Conservation (phyloP, 768 basidiomycete genomes). For the Tylopilus balloui region DNA sequence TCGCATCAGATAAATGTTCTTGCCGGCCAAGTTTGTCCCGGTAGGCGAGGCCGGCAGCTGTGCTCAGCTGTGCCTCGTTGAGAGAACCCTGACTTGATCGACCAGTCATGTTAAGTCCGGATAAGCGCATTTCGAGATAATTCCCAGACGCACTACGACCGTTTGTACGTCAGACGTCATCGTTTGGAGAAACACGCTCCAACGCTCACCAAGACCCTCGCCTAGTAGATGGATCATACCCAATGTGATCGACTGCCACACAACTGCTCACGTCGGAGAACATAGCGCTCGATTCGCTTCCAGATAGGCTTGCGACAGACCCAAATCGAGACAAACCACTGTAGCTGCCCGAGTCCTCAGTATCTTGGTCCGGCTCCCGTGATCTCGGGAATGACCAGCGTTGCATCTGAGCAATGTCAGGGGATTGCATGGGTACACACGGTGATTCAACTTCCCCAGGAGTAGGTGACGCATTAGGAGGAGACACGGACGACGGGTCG, state of each 20-base stretch:
- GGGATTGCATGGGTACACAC: slow-evolving; percentile 33
- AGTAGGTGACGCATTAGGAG: slow-evolving; percentile 46
- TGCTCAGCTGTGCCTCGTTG: slow-evolving; percentile 26
- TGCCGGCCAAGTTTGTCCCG: slow-evolving; percentile 25
- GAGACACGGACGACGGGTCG: slow-evolving; percentile 43
- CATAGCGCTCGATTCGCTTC: slow-evolving; percentile 54
- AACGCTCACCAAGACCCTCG: slow-evolving; percentile 30
- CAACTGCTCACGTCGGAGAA: slow-evolving; percentile 43
- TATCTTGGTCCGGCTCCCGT: slow-evolving; percentile 43
- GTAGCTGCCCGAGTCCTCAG: slow-evolving; percentile 50
- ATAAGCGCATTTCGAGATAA: slow-evolving; percentile 28
- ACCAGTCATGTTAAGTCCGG: slow-evolving; percentile 28
- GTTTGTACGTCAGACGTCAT: slow-evolving; percentile 20
- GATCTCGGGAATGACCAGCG: slow-evolving; percentile 42
- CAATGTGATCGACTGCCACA: slow-evolving; percentile 29
- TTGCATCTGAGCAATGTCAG: slow-evolving; percentile 39
- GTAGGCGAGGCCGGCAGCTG: slow-evolving; percentile 21
- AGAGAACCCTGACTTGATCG: slow-evolving; percentile 33
- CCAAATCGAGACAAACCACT: slow-evolving; percentile 50
- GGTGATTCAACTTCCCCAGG: slow-evolving; percentile 42
- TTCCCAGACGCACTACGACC: slow-evolving; percentile 27
- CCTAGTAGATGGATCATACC: slow-evolving; percentile 32
- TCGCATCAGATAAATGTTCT: slow-evolving; percentile 18
- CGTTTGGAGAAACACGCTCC: slow-evolving; percentile 17
- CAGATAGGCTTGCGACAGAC: slow-evolving; percentile 56